Evolutionary conservation across 371 early-diverging fungal genomes (phyloP), one percentile per base, ranked within the genome.

Genomic region (Circinella umbellata): DNA sequence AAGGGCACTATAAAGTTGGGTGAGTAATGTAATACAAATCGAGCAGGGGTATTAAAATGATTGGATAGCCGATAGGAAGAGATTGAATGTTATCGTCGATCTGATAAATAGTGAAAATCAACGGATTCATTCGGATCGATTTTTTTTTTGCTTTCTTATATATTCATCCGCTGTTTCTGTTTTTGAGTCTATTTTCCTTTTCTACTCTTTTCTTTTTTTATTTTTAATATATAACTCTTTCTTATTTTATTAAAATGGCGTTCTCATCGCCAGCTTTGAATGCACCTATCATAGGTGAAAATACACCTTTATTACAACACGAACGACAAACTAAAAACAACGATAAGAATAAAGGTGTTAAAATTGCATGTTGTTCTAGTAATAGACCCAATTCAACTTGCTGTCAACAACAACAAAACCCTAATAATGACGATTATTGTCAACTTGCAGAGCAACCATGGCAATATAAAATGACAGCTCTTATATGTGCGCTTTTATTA

Each of bases 401-500:
- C 55, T 65, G 65, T 37, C 64, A 69, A 42, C 55, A 64, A 39
- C 61, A 37, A 42, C 27, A 17, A 3, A n/a, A 51, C 8, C 27
- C 38, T 27, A 48, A 73, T 14, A 73, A 76, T 54, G 74, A 74
- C n/a, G 70, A 71, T 13, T 66, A 69, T 36, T 77, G 78, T 69
- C 69, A 73, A 49, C 55, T 84, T 18, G 71, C 78, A n/a, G 79
- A 82, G 46, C 79, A 80, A 46, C 86, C 83, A 61, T 84, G 88
- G 79, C 81, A 88, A 61, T 88, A 87, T 67, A 90, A 90, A 77
- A 48, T 79, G 4, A 70, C 89, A 68, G 92, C 92, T 20, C 76
- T 91, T 35, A 62, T 83, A 10, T 90, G 90, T 70, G 87, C 88
- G 47, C 75, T 91, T 51, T 82, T 89, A 49, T 76, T 91, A 62